Evolutionary conservation across 805 yeast species (phyloP), one percentile per base, ranked within the genome.

Genomic region (Cyberlindnera samutprakarnensis): DNA sequence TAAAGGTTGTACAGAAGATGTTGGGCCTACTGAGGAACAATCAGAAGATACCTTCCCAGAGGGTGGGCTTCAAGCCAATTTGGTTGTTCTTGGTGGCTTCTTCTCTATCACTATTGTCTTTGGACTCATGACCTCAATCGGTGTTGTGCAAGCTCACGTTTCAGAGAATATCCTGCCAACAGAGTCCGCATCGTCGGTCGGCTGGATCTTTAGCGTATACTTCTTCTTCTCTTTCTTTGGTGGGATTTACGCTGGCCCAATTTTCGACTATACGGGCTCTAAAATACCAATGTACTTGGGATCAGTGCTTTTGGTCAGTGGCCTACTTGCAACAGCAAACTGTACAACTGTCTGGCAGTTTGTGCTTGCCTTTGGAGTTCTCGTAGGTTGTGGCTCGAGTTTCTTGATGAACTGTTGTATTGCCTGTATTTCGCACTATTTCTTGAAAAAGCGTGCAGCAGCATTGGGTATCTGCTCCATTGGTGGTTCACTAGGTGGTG

Each of bases 111-210:
- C 68, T 2, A 68, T 71, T 2, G 63, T 72, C 4, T 72, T 79
- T 47, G 94, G 94, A 2, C 42, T 81, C 18, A 62, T 77, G 54
- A 81, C 80, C 47, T 57, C 82, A 1, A 64, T 71, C 10, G 86
- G 87, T 33, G 79, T 77, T 1, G 62, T 80, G 24, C 83, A 80
- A 52, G 72, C 83, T 1, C 78, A 74, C 49, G 65, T 80, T 2
- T 56, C 72, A 4, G 52, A 55, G 13, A 68, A 78, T 46, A 76
- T 75, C 38, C 59, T 81, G 35, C 46, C 49, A 6, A 22, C n/a
- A n/a, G 41, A 61, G 21, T 51, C 67, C 12, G 61, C 73, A 12
- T 62, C 77, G 14, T 52, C 71, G 3, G 61, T 78, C 5, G 73
- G 84, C 1, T 82, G 90, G 92, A 70, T 81, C 36, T 82, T 81